Conservation (phyloP, 331 rosid species). For the Dryas integrifolia region DNA sequence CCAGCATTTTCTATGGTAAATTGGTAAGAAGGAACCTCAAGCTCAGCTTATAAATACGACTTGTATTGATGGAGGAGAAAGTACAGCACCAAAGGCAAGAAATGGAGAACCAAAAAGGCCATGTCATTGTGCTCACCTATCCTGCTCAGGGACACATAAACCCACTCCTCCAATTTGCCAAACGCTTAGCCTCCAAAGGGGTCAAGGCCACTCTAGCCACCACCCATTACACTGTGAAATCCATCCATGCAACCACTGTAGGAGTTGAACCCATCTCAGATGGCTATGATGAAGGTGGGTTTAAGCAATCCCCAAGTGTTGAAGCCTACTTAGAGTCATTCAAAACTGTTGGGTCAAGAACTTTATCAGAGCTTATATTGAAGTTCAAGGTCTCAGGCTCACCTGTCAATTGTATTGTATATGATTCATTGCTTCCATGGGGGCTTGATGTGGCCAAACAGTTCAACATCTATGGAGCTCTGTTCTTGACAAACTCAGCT, state of each 20-base stretch:
- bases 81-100: neutral
- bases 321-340: conserved; percentile 36
- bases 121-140: conserved; percentile 48
- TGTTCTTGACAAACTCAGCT: conserved; percentile 51
- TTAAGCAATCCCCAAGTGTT: conserved; percentile 30
- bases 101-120: conserved; percentile 30
- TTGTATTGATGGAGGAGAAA: neutral
- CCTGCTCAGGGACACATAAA: conserved; percentile 69
- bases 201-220: conserved; percentile 40
- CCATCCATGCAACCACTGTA: conserved; percentile 21
- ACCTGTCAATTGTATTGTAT: conserved; percentile 40
- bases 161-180: conserved; percentile 59
- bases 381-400: conserved; percentile 23
- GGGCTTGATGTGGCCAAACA: conserved; percentile 50
- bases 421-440: conserved; percentile 41
- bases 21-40: conserved; percentile 1
- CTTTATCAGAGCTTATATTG: conserved; percentile 40
- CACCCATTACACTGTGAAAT: conserved; percentile 46
- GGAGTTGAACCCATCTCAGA: conserved; percentile 55
- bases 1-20: neutral
- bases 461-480: conserved; percentile 36
- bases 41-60: neutral
- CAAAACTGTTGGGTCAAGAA: conserved; percentile 35
- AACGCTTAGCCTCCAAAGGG: conserved; percentile 43
- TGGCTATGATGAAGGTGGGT: conserved; percentile 56